Conservation (phyloP, 371 early-diverging fungal genomes). For the Haplosporangium sp. region DNA sequence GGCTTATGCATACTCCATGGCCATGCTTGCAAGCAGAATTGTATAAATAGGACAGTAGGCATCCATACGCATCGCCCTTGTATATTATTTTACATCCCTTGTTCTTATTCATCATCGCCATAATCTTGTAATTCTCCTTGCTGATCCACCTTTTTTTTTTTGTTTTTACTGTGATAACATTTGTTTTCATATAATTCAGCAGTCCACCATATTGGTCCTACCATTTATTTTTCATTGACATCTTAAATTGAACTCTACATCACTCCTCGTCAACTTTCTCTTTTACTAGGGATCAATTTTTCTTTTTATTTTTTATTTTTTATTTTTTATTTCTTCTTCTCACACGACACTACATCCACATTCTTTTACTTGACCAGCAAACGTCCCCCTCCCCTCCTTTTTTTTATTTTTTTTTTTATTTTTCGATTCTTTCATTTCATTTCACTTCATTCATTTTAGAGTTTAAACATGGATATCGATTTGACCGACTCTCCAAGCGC, state of each 20-base stretch:
- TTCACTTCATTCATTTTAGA: background rate
- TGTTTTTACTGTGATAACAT: background rate
- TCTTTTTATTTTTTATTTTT: background rate
- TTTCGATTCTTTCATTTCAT: background rate
- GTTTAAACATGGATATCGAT: constrained; percentile 45
- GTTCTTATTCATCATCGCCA: no score
- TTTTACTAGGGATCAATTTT: background rate
- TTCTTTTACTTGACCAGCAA: no score
- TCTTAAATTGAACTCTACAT: background rate
- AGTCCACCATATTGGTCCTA: background rate
- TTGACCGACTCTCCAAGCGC: constrained; percentile 54
- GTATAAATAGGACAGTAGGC: background rate
- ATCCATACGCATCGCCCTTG: no score
- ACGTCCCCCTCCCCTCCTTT: background rate
- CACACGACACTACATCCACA: no score
- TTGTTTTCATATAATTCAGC: constrained; percentile 10
- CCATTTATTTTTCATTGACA: background rate
- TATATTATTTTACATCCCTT: background rate
- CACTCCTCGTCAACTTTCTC: background rate
- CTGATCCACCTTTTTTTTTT: background rate
- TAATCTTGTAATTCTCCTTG: background rate
- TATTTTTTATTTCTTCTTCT: background rate
- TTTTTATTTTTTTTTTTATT: background rate
- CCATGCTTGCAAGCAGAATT: background rate
- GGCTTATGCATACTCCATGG: background rate